Evolutionary conservation across 2,329 filamentous ascomycete species (phyloP).

Genomic region (Chaetomiaceae sp.): DNA sequence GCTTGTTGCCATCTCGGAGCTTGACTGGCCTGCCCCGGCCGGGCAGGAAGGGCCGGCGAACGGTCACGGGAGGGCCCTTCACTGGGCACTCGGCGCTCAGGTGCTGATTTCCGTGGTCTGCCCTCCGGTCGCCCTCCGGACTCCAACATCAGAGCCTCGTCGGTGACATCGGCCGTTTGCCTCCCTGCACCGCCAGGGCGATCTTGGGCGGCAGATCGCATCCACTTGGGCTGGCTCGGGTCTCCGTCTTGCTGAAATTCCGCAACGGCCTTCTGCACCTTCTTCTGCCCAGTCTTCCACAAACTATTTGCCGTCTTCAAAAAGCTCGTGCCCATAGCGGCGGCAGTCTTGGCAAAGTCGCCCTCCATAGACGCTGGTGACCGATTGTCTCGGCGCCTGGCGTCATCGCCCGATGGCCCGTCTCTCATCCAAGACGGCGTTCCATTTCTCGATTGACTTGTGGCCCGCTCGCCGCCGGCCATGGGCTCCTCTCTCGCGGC

Average conservation of each 20-base stretch:
- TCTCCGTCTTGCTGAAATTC: slow-evolving; percentile 76
- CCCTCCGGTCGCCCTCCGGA: slow-evolving; percentile 53
- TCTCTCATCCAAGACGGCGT: slow-evolving; percentile 62
- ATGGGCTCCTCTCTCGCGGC: slow-evolving; percentile 30
- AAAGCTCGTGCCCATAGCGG: slow-evolving; percentile 75
- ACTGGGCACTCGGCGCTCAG: slow-evolving; percentile 32
- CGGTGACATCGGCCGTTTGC: slow-evolving; percentile 46
- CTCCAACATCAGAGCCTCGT: slow-evolving; percentile 79
- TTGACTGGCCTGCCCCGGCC: slow-evolving; percentile 40
- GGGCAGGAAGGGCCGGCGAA: slow-evolving; percentile 45
- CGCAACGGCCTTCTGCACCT: slow-evolving; percentile 83
- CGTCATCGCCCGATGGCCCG: slow-evolving; percentile 36
- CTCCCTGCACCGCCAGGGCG: slow-evolving; percentile 33
- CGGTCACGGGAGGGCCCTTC: slow-evolving; percentile 40
- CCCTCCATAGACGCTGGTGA: slow-evolving; percentile 46
- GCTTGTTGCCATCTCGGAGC: slow-evolving; percentile 58
- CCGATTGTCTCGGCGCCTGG: slow-evolving; percentile 48
- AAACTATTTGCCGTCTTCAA: slow-evolving; percentile 92
- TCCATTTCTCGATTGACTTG: slow-evolving; percentile 35
- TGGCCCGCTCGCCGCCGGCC: slow-evolving; percentile 17
- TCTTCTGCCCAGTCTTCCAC: slow-evolving; percentile 93
- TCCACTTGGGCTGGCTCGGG: slow-evolving; percentile 86
- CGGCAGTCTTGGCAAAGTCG: slow-evolving; percentile 76
- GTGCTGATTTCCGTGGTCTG: slow-evolving; percentile 25
- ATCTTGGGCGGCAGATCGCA: slow-evolving; percentile 66